Evolutionary conservation across 139 green algal species (phyloP).

Genomic region (Coccomyxa sp.): DNA sequence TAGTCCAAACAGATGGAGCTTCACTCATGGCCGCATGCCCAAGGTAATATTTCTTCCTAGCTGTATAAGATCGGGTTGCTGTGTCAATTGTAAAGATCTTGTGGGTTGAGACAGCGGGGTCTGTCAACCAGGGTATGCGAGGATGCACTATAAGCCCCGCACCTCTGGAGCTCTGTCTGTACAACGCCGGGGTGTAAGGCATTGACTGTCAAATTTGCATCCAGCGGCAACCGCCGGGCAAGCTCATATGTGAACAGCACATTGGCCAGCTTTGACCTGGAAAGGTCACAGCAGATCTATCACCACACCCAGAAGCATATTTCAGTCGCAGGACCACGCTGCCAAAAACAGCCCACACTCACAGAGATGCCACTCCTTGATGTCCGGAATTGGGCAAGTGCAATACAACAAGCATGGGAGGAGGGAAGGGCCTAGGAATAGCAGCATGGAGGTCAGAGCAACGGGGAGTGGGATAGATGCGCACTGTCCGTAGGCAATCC

Average conservation of each 20-base stretch:
- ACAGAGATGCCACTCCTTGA: neutral
- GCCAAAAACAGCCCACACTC: neutral
- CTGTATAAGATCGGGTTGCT: no score
- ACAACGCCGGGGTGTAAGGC: constrained; percentile 80
- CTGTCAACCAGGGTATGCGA: neutral
- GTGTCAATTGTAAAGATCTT: no score
- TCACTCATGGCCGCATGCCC: no score
- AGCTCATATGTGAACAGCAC: constrained; percentile 88
- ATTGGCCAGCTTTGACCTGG: constrained; percentile 81
- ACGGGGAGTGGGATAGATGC: neutral
- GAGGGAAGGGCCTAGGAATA: neutral
- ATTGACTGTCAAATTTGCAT: constrained; percentile 54
- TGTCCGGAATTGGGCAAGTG: neutral
- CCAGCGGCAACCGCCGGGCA: constrained; percentile 32
- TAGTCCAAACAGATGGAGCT: no score
- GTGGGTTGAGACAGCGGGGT: neutral
- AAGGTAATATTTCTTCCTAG: no score
- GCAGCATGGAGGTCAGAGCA: neutral
- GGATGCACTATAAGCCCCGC: neutral
- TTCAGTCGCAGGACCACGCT: neutral
- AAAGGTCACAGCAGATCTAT: neutral
- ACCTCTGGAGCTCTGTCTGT: constrained; percentile 64
- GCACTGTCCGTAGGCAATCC: constrained; percentile 14
- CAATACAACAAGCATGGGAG: neutral
- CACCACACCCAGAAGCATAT: neutral